Evolutionary conservation across 805 yeast genomes (phyloP), one percentile per base, ranked within the genome.

Genomic region (Monosporozyma yasuniensis): DNA sequence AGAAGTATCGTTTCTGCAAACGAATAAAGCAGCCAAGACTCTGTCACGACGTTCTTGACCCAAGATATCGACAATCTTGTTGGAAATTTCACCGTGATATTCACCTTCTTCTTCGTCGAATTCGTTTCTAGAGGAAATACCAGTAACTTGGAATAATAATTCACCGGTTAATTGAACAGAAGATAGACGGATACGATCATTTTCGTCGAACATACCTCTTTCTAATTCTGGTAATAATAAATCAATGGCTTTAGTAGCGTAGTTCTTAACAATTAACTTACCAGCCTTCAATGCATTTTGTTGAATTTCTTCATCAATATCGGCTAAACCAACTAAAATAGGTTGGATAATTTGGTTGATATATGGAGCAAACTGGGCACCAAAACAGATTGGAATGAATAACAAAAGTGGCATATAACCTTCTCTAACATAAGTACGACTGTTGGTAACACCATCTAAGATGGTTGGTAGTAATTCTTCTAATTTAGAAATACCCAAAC

Each of bases 161-260:
- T 93, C 99, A 56, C 99, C 98, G 5, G 96, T 84, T 55, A 93
- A 84, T 70, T 90, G 96, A 42, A 93, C 95, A 34, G 97, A 89
- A 1, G 96, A 86, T 51, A 89, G 74, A 67, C 99, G 81, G 62
- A 93, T 93, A 63, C 97, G 81, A 67, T 85, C 79, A 61, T 81
- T 86, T 52, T 76, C 69, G 67, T 88, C 96, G 47, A 88, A 79
- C 65, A 93, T 73, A 41, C 99, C 99, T 48, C 72, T 74, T 68
- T 93, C 98, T 52, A 93, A 77, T 67, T 93, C 99, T 25, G 99
- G 99, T 50, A 93, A 75, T 58, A 93, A 75, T 60, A 93, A 73
- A 64, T 91, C 99, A 52, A 93, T 88, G 25, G 99, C 96, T 68
- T 84, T 84, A 28, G 82, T 78, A 9, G 99, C 96, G 65, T 88